Evolutionary conservation across 305 asterid species (phyloP).

Genomic region (Caryopteris hybrid): DNA sequence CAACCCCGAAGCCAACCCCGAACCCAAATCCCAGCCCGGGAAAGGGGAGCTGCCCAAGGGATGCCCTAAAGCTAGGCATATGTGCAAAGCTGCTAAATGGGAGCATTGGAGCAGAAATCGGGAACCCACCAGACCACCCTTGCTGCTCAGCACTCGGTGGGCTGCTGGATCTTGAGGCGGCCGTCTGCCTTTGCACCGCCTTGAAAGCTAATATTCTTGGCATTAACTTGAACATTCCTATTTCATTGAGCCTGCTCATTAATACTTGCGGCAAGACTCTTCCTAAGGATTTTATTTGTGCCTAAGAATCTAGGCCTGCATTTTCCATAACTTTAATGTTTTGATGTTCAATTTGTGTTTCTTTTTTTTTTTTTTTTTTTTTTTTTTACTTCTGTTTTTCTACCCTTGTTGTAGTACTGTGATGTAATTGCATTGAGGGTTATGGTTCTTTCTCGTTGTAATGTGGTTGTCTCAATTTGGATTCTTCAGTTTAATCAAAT

Average conservation of each 20-base stretch:
- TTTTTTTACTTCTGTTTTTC: background rate
- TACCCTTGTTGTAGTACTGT: background rate
- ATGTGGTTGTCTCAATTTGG: background rate
- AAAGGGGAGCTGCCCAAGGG: slow-evolving; percentile 58
- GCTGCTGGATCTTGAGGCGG: slow-evolving; percentile 64
- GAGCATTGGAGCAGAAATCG: slow-evolving; percentile 42
- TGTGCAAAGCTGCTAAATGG: slow-evolving; percentile 68
- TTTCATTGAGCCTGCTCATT: slow-evolving; percentile 58
- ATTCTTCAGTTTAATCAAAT: background rate
- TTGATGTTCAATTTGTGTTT: background rate
- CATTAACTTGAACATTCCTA: slow-evolving; percentile 61
- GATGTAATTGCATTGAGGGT: too few relatives aligned
- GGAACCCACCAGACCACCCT: slow-evolving; percentile 61
- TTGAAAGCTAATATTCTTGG: slow-evolving; percentile 67
- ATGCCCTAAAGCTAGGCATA: slow-evolving; percentile 64
- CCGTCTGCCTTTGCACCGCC: slow-evolving; percentile 79
- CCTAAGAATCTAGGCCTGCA: slow-evolving; percentile 4
- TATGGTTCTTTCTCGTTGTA: slow-evolving; percentile 15
- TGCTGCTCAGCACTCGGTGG: slow-evolving; percentile 69
- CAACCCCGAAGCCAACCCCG: slow-evolving; percentile 28
- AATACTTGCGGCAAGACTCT: slow-evolving; percentile 63
- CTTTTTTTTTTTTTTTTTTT: background rate
- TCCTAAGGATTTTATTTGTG: slow-evolving; percentile 64
- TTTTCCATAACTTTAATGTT: background rate
- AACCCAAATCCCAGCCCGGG: slow-evolving; percentile 31